Evolutionary conservation across 2,329 filamentous ascomycete genomes (phyloP), one percentile per base, ranked within the genome.

Genomic region (Knufia fluminis): DNA sequence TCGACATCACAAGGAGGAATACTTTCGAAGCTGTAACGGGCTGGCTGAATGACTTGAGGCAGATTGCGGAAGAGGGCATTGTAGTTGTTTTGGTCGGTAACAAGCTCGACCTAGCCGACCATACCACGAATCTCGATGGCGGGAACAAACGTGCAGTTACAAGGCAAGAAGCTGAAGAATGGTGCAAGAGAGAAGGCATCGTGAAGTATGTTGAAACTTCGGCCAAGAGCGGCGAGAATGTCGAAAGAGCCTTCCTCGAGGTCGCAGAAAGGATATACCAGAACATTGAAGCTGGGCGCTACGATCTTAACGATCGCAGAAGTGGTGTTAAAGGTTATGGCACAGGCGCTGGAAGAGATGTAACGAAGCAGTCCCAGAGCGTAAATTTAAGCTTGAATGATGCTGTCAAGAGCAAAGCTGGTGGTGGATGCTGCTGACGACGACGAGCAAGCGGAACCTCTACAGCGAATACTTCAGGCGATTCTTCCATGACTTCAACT

Each of bases 181-280:
- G 92, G 92, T 94, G 89, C 53, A 76, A 75, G 52, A 71, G 76
- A 57, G 96, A 97, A 67, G 86, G 86, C 51, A 83, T 97, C 22
- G 79, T 95, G 63, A 82, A 90, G 64, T 97, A 97, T 65, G 88
- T 97, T 54, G 92, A 98, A 72, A 98, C 92, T 33, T 90, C 84
- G 57, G 92, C 92, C 44, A 98, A 97, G 74, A 94, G 84, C 54
- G 92, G 92, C 46, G 88, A 94, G 64, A 88, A 88, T 45, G 92
- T 98, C 31, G 92, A 98, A 67, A 79, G 82, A 58, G 92, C 92
- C 1, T 98, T 98, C 62, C 77, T 94, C 63, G 82, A 92, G 62
- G 90, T 97, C 12, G 89, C 92, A 17, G 89, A 96, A 72, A 77
- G 90, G 66, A 97, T 98, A 71, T 94, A 94, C 64, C 82, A 91